Percentiles rank a stretch among this genome's conserved stretches.
Evolutionary conservation across 176 grass and related monocot species (phyloP).

Genomic region (Puya raimondii): DNA sequence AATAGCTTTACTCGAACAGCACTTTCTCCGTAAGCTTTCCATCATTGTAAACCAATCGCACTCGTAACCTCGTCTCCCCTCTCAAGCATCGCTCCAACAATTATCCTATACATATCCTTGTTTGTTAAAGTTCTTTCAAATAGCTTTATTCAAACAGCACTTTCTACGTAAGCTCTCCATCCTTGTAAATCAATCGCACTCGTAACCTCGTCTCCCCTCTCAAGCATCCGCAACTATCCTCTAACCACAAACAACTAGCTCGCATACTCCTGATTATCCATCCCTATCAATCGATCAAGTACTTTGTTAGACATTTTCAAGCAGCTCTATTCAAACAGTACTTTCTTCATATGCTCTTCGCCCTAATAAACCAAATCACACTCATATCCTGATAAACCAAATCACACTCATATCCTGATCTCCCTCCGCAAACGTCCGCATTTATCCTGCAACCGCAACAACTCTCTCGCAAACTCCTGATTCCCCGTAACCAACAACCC

Average conservation of each 20-base stretch:
- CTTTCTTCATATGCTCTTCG: neutral
- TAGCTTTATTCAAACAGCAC: too few species aligned
- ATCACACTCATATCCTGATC: conserved; percentile 47
- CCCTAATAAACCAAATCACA: neutral
- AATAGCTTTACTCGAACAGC: too few species aligned
- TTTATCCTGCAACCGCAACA: conserved; percentile 83
- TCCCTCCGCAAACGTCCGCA: conserved; percentile 36
- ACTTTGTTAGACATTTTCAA: conserved; percentile 53
- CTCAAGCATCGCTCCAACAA: too few species aligned
- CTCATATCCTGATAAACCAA: conserved; percentile 51
- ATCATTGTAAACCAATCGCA: neutral
- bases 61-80: conserved; percentile 53
- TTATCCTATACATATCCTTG: too few species aligned
- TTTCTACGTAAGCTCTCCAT: neutral
- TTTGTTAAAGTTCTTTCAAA: too few species aligned
- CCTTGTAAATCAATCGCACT: neutral
- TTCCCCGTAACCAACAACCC: conserved; percentile 77
- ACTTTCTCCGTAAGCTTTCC: neutral
- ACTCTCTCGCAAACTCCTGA: conserved; percentile 58
- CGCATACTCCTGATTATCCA: conserved; percentile 69
- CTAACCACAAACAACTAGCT: conserved; percentile 60
- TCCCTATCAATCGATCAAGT: conserved; percentile 67
- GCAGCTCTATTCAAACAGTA: too few species aligned
- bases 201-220: conserved; percentile 50
- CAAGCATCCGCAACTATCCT: conserved; percentile 55